These are phyloP conservation scores for Pochonia chlamydosporia DNA, from an alignment of 2,329 filamentous ascomycete species.

Conservation along the genomic window DNA sequence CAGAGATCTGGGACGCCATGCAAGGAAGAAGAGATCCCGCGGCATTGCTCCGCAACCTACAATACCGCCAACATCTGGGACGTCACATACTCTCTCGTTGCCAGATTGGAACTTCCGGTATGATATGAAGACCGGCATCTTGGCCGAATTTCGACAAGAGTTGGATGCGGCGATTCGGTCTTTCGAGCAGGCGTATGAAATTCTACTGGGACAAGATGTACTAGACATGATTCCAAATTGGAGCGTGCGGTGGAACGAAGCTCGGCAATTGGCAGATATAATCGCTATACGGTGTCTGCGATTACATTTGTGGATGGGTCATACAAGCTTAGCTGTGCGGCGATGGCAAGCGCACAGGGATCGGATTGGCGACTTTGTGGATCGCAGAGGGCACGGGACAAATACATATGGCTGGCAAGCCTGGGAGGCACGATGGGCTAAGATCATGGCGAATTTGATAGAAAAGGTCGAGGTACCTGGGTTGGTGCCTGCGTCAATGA, in stretches of 20 bases:
- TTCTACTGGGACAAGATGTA: conserved; percentile 73
- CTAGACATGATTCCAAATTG: conserved; percentile 86
- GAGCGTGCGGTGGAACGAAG: conserved; percentile 87
- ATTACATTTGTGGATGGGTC: conserved; percentile 73
- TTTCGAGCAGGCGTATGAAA: conserved; percentile 83
- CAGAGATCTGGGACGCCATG: conserved; percentile 86
- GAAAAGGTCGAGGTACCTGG: conserved; percentile 47
- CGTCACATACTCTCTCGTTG: conserved; percentile 76
- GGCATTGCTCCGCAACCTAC: conserved; percentile 75
- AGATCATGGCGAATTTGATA: conserved; percentile 56
- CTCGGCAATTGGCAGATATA: conserved; percentile 77
- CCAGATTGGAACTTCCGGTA: conserved; percentile 92
- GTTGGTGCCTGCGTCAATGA: conserved; percentile 36
- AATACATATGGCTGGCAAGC: conserved; percentile 90
- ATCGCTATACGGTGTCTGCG: conserved; percentile 76
- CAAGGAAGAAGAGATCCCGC: conserved; percentile 79
- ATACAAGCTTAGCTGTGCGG: conserved; percentile 73
- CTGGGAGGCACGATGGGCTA: conserved; percentile 75
- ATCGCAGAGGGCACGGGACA: conserved; percentile 77
- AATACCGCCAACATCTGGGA: conserved; percentile 74
- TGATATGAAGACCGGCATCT: conserved; percentile 86
- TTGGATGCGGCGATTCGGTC: conserved; percentile 81
- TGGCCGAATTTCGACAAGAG: conserved; percentile 90
- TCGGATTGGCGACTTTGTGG: conserved; percentile 69
- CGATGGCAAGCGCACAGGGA: conserved; percentile 75